Percentiles rank a stretch among this genome's conserved stretches.
These are phyloP conservation scores for Schoenoplectus triqueter DNA, from an alignment of 202 grass and related monocot species.

Conservation along the genomic window DNA sequence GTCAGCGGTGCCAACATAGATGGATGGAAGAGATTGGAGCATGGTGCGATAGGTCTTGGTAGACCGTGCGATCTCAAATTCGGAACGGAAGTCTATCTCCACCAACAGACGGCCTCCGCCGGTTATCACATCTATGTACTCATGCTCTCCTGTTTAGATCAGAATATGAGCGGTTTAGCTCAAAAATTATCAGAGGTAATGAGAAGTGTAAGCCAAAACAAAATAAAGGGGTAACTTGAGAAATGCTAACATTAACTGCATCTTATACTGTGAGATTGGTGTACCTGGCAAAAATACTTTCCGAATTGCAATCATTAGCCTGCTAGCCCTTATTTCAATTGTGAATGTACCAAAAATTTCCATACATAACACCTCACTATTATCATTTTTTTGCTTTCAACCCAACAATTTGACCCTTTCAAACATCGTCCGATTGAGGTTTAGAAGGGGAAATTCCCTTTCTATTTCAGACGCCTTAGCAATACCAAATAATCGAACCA, in stretches of 20 bases:
- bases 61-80: conserved; percentile 84
- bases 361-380: background rate
- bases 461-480: background rate
- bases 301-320: background rate
- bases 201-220: too few species aligned
- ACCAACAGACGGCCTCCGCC: conserved; percentile 55
- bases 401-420: background rate
- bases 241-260: too few species aligned
- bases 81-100: conserved; percentile 77
- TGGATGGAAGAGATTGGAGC: conserved; percentile 62
- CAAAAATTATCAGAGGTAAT: background rate
- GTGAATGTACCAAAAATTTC: background rate
- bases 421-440: background rate
- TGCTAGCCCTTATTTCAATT: background rate
- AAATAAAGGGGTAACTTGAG: too few species aligned
- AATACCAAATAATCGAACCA: too few species aligned
- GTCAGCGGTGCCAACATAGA: conserved; percentile 75
- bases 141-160: conserved; percentile 64
- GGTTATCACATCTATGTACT: conserved; percentile 82
- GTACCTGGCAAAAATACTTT: background rate
- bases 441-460: background rate
- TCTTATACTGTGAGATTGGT: background rate
- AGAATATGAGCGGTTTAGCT: background rate
- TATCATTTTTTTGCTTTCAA: background rate
- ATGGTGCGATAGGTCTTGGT: conserved; percentile 71